Evolutionary conservation across 768 basidiomycete genomes (phyloP).

Genomic region (Rhodotorula diobovata): DNA sequence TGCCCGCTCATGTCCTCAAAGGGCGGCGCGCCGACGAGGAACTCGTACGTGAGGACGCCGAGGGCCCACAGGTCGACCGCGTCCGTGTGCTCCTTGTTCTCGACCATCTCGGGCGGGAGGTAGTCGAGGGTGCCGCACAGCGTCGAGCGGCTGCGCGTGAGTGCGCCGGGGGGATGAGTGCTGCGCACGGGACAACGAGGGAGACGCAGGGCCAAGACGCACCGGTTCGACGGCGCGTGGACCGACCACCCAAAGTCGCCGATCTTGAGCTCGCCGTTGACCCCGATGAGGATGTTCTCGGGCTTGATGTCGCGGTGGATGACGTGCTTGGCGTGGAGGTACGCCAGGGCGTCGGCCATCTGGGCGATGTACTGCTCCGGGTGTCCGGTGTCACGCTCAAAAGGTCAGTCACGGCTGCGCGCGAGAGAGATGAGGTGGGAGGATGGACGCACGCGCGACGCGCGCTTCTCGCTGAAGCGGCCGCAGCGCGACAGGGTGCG

Average conservation of each 20-base stretch:
- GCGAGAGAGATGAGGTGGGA: background rate
- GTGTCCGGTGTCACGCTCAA: background rate
- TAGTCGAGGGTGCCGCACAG: conserved; percentile 95
- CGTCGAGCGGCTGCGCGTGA: conserved; percentile 57
- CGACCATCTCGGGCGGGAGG: conserved; percentile 97
- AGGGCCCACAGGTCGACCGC: conserved; percentile 95
- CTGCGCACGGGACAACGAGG: background rate
- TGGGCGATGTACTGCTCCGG: conserved; percentile 91
- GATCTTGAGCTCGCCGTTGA: conserved; percentile 96
- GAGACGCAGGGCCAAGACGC: conserved; percentile 12
- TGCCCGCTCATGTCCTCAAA: conserved; percentile 82
- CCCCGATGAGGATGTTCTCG: conserved; percentile 82
- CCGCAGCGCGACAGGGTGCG: conserved; percentile 84
- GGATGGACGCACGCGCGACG: conserved; percentile 53
- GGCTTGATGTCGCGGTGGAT: conserved; percentile 99
- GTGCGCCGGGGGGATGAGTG: conserved; percentile 32
- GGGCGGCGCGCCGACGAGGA: conserved; percentile 73
- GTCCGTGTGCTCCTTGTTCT: conserved; percentile 79
- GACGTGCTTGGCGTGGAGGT: conserved; percentile 91
- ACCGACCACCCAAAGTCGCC: conserved; percentile 99
- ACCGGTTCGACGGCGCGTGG: conserved; percentile 82
- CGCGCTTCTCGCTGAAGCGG: conserved; percentile 80
- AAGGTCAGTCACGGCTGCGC: background rate
- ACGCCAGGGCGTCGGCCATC: conserved; percentile 91
- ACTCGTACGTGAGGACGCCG: conserved; percentile 94